Evolutionary conservation across 2,329 filamentous ascomycete genomes (phyloP), one percentile per base, ranked within the genome.

Genomic region (Capronia coronata): DNA sequence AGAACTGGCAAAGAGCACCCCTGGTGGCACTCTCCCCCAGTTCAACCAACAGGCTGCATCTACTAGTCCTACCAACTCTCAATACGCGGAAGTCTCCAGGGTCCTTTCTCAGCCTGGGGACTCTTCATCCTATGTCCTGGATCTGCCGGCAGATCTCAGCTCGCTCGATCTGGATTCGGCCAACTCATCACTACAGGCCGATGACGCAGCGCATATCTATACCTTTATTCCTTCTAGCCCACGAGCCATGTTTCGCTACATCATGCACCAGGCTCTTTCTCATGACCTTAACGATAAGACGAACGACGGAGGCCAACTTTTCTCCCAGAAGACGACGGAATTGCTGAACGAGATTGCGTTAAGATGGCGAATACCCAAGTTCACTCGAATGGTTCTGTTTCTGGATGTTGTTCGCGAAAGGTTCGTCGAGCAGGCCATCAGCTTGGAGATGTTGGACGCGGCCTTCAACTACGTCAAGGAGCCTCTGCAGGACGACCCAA

Each of bases 161-260:
- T 76, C 78, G 11, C 72, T 93, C 54, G 82, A 80, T 22, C 67
- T 88, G 23, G 76, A 67, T 39, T 73, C 77, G 44, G 64, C 69
- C 25, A 67, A 67, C 46, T 68, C 65, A 38, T 66, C 60, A 21
- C 63, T 66, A 13, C 59, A 65, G 11, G 70, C 74, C 39, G 64
- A 49, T 34, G 35, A 70, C 37, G 68, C 71, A 41, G 71, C 51
- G 19, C 71, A 82, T 41, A 77, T 83, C 43, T 97, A 91, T 65
- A 93, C 86, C 1, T 98, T 91, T 64, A 94, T 95, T 51, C 93
- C 93, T 25, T 75, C 84, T 27, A 87, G 96, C 57, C 79, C 91
- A 23, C 80, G 90, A 60, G 77, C 81, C 7, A 90, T 86, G 64
- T 95, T 94, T 70, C 86, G 87, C 63, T 82, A 84, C 48, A 84